Evolutionary conservation across 176 grass and related monocot genomes (phyloP), one percentile per base, ranked within the genome.

Genomic region (Otatea glauca): DNA sequence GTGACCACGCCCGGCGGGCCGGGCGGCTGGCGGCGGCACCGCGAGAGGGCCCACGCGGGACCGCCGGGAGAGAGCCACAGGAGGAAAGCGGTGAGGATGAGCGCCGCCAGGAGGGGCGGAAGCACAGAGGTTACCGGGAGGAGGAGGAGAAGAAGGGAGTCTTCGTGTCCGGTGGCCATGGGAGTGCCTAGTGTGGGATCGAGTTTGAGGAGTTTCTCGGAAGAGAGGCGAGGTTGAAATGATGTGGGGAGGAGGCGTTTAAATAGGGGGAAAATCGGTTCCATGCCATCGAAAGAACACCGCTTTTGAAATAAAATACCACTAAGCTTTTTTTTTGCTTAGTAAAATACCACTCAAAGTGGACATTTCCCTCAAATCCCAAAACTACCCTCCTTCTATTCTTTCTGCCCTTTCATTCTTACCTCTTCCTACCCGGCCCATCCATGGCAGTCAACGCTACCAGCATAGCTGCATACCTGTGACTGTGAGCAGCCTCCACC

Each of bases 11-110:
- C 81, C 16, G 49, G 58, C 14, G 85, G 85, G 0, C 93, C 93
- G 0, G 90, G 53, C 15, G 81, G 87, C 14, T 39, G 87, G 68
- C 60, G 49, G 5, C 41, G 81, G 65, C 68, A 45, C 17, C 81
- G 75, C n/a, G 86, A 92, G 2, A 92, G 34, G 0, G 86, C 85
- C 93, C 93, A 95, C 9, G 88, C 90, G 2, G 91, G 85, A 24
- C 93, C 93, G 0, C 93, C 93, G 4, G 90, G 90, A n/a, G 77
- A 72, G 27, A 90, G 77, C 80, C 88, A 79, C 6, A 92, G 61
- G 65, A 92, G 61, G 9, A 49, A 67, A 8, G 75, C 72, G 14
- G 65, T 66, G 10, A 92, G n/a, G 45, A 95, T 6, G 23, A 88
- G 9, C 2, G 72, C 79, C 13, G 74, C 78, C 27, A 92, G 3